Base-by-base conservation (phyloP, 23 red algal species). In the Gracilariopsis chorda region DNA sequence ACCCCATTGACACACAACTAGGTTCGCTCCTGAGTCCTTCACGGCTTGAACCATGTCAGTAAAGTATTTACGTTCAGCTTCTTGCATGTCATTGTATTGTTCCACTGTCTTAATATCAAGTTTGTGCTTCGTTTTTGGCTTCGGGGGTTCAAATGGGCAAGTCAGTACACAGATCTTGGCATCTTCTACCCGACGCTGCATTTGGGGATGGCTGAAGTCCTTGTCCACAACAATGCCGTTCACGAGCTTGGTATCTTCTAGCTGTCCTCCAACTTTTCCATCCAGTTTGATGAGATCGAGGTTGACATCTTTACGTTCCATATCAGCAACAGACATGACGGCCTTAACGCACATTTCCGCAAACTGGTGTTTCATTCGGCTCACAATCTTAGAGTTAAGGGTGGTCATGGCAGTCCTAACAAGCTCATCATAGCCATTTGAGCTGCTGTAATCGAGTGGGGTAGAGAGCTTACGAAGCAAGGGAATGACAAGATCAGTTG, bases 61-160 rank as follows among this genome's bases (percentile, higher is more conserved):
- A 57, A 99, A 99, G 49, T 99, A 99, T 42, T 93, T 94, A 0
- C 67, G 77, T 62, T 99, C 97, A 36, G 93, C 93, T 73, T 96
- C 88, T 90, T 99, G 97, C 94, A 99, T 88, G 12, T 96, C 93
- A 1, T 87, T 80, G 40, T 99, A 99, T 88, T 95, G 80, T 57
- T 99, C 97, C 1, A 99, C 97, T 7, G 92, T 93, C 21, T 93
- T 88, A 47, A 99, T 99, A 21, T 99, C 97, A 57, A 99, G 91
- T 78, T 95, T 95, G 90, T 99, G 97, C 79, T 99, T 99, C 8
- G 97, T 99, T 78, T 99, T 99, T n/a, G 97, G 97, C 49, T 99
- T 99, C 51, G 97, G 97, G 33, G 97, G 97, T 72, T 99, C 97
- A 44, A 99, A 99, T 28, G 97, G 97, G 51, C 92, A 93, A 45